Conservation (phyloP, 2,329 filamentous ascomycete genomes). For the Beauveria sp. region DNA sequence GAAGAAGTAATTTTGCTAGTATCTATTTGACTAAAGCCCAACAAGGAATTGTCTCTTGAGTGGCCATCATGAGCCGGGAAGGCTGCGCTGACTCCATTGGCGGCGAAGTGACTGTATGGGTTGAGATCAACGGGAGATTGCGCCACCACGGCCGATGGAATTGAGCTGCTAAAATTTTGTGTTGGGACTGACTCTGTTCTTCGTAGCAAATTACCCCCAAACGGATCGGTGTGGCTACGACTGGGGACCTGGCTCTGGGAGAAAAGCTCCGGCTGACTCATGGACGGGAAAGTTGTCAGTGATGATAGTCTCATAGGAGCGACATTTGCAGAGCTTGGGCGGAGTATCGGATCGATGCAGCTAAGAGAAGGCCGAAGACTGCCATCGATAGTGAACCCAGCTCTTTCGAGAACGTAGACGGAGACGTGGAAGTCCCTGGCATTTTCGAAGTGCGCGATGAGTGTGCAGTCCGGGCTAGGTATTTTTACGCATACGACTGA, state of each 20-base stretch:
- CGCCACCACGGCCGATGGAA: background rate
- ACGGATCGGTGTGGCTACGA: background rate
- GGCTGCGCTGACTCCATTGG: background rate
- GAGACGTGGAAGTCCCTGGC: conserved; percentile 25
- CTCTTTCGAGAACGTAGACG: conserved; percentile 24
- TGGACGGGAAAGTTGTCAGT: background rate
- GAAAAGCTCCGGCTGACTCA: background rate
- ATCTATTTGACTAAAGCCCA: background rate
- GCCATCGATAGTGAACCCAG: conserved; percentile 20
- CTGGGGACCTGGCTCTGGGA: background rate
- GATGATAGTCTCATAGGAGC: conserved; percentile 1
- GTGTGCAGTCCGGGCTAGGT: conserved; percentile 17
- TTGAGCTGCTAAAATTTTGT: background rate
- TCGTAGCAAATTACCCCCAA: background rate
- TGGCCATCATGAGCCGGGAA: background rate
- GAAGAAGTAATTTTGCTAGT: background rate
- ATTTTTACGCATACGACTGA: conserved; percentile 20
- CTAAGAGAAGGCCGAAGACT: background rate
- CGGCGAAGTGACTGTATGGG: conserved; percentile 1
- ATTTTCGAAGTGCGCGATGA: conserved; percentile 22
- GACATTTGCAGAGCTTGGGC: background rate
- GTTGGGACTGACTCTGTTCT: background rate
- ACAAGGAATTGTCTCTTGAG: background rate
- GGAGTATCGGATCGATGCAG: background rate
- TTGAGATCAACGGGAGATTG: background rate